Evolutionary conservation across 2,329 filamentous ascomycete species (phyloP), one percentile per base, ranked within the genome.

Genomic region (Sarocladium brachiariae): DNA sequence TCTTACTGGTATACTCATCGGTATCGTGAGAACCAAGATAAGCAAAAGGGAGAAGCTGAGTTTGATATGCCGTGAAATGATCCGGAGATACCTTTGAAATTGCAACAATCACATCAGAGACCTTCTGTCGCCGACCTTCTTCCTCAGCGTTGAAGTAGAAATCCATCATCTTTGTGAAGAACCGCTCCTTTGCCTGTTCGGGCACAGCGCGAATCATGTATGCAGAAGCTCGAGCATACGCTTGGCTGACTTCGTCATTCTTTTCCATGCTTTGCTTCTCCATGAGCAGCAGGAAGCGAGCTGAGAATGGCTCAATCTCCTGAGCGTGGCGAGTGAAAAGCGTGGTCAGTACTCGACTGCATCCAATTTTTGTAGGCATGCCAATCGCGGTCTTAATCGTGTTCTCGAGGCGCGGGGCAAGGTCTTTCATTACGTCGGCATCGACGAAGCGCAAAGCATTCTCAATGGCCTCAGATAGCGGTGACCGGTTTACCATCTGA

Each of bases 321-420:
- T 84, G 77, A 31, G 80, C 81, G 56, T 92, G 87, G 11, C 89
- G 81, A 48, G 91, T 92, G 48, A 89, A 87, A 7, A 99, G 76
- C 1, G 89, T 91, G 7, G 88, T 86, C 27, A 99, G 75, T 2
- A 96, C 84, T 51, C 89, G 82, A 56, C 86, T 87, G 61, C 90
- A 95, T 33, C 90, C 93, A 45, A 97, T 86, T 70, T 97, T 97
- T 0, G 90, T 95, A 2, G 92, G 92, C 69, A 97, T 83, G 1
- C 91, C 92, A 33, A 99, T 83, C 1, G 91, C 88, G 23, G 79
- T 83, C 63, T 92, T 93, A 67, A 97, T 89, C 0, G 87, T 84
- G 25, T 78, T 77, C 63, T 93, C 86, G 0, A 99, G 76, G 39
- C 75, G 80, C 2, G 84, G 82, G 31, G 84, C 82, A 9, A 96